Base-by-base conservation (phyloP, 768 basidiomycete genomes). In the Panellus pusillus region DNA sequence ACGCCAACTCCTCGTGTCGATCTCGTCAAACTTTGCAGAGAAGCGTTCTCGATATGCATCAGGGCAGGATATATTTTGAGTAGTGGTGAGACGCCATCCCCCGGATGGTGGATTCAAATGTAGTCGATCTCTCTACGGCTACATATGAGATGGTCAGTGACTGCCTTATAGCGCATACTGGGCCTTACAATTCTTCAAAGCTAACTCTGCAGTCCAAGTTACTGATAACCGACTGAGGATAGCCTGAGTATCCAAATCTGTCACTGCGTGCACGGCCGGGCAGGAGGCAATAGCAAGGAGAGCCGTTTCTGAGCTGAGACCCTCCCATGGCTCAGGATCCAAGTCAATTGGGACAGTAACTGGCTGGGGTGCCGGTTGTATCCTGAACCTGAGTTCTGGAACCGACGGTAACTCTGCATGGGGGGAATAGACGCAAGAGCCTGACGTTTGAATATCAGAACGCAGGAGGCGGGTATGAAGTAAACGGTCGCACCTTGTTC, bases 21-120 rank as follows among this genome's bases (percentile, higher is more conserved):
- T 51, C 90, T 81, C 17, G 88, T 81, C 52, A 96, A 71, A 64
- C 91, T 93, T 66, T 91, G 89, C 51, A 93, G 75, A 6, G 94
- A 96, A 31, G 91, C 75, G 67, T 96, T 96, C 63, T 94, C 90
- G 47, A 91, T 89, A 60, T 90, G 86, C 91, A 94, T 96, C 57
- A 96, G 74, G 14, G 87, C 85, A 31, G 91, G 91, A 6, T 91
- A 88, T 31, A 93, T 82, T 65, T 84, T 90, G 48, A 91, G 78
- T 39, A 93, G 77, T 3, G 89, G 87, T 2, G 88, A 83, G 37
- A 87, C 72, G 13, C 83, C 83, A 60, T 92, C 89, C 50, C 81
- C 19, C 87, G 77, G 17, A 76, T 60, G 18, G 81, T 78, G 9
- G 75, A 64, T 18, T 91, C 84, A 54, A 79, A 82, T 12, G 68